A percentile compares a stretch with the other conserved stretches of the same genome.
These are phyloP conservation scores for Phaeosphaeria sp. DNA, from an alignment of 2,329 filamentous ascomycete genomes.

Conservation along the genomic window DNA sequence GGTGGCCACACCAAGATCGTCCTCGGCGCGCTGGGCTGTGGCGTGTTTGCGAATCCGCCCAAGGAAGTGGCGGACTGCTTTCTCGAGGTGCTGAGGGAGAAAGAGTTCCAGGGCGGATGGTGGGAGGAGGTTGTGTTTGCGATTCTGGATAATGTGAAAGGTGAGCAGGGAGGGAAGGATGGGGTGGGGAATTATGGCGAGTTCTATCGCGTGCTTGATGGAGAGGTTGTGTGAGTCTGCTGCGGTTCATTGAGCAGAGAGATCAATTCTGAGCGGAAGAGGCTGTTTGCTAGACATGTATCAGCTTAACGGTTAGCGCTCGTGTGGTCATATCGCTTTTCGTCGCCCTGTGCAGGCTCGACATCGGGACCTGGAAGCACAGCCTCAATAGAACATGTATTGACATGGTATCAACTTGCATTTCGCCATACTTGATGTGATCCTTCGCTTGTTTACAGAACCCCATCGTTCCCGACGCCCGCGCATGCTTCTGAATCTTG, in stretches of 20 bases:
- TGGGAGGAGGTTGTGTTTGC: constrained; percentile 72
- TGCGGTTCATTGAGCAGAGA: background rate
- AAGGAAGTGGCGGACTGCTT: constrained; percentile 69
- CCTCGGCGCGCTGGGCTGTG: constrained; percentile 73
- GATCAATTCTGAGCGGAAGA: background rate
- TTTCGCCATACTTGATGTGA: constrained; percentile 18
- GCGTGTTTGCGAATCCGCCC: constrained; percentile 69
- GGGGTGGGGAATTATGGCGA: constrained; percentile 59
- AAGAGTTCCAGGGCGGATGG: constrained; percentile 69
- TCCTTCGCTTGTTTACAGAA: constrained; percentile 23
- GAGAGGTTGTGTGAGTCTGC: constrained; percentile 21
- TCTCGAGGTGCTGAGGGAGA: constrained; percentile 65
- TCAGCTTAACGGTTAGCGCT: no score
- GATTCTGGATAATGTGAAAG: constrained; percentile 54
- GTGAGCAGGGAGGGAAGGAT: constrained; percentile 30
- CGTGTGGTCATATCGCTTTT: no score
- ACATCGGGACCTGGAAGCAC: background rate
- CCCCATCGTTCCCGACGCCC: constrained; percentile 25
- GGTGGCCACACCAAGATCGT: constrained; percentile 66
- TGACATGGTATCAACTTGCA: constrained; percentile 36
- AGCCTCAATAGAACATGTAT: background rate
- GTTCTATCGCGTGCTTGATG: constrained; percentile 49
- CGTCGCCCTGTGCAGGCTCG: no score
- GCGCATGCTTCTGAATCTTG: constrained; percentile 20
- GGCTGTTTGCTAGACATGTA: background rate